A percentile compares a stretch with the other conserved stretches of the same genome.
Evolutionary conservation across 2,329 filamentous ascomycete genomes (phyloP).

Genomic region (Colletotrichum simmondsii): DNA sequence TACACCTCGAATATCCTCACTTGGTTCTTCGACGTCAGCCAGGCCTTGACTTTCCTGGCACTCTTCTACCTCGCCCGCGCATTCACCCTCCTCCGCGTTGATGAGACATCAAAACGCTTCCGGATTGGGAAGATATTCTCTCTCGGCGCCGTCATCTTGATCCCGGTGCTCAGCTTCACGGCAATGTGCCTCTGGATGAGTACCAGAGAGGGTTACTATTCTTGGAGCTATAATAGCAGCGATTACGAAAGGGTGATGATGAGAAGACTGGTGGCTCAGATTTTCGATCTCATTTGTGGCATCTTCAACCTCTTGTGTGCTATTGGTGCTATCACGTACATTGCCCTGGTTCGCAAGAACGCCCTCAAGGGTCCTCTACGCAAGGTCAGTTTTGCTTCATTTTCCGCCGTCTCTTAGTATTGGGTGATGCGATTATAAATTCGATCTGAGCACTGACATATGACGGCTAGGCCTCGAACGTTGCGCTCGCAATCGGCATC

Average conservation of each 20-base stretch:
- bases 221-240: background rate
- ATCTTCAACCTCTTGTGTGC: background rate
- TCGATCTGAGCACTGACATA: background rate
- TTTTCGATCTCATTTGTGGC: background rate
- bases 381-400: slow-evolving; percentile 2
- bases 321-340: slow-evolving; percentile 16
- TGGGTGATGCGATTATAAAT: slow-evolving; percentile 13
- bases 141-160: slow-evolving; percentile 8
- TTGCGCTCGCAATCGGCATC: background rate
- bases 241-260: background rate
- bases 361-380: slow-evolving; percentile 7
- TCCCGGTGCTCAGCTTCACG: slow-evolving; percentile 10
- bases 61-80: slow-evolving; percentile 29
- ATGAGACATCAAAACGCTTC: background rate
- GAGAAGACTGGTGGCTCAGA: background rate
- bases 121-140: background rate
- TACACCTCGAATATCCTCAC: background rate
- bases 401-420: slow-evolving; percentile 19
- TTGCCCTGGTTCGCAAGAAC: slow-evolving; percentile 14
- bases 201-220: background rate
- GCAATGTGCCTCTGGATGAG: slow-evolving; percentile 11
- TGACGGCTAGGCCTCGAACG: background rate
- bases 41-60: slow-evolving; percentile 26
- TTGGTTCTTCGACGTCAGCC: background rate
- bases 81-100: slow-evolving; percentile 6